Conservation (phyloP, 192 early-diverging fungal genomes). For the Podochytrium sp. region DNA sequence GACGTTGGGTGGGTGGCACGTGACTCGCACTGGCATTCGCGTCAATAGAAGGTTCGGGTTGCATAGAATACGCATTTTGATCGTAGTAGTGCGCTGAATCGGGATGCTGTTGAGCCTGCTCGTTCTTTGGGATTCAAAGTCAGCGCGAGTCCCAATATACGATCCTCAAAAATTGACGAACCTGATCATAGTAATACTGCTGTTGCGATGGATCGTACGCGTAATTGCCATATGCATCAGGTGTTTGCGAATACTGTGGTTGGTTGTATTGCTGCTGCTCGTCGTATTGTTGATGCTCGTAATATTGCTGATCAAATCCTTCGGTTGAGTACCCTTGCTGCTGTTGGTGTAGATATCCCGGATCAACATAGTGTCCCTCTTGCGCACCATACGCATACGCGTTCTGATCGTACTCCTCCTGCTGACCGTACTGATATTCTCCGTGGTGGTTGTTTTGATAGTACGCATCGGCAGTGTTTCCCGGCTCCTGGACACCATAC, state of each 20-base stretch:
- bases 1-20: too few relatives aligned
- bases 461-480: neutral
- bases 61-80: neutral
- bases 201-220: neutral
- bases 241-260: neutral
- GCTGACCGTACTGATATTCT: neutral
- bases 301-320: neutral
- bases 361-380: neutral
- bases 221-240: neutral
- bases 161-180: too few relatives aligned
- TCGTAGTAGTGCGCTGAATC: neutral
- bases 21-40: neutral
- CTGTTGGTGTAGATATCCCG: neutral
- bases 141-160: too few relatives aligned
- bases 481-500: conserved; percentile 22
- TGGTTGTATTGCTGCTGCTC: neutral
- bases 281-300: neutral
- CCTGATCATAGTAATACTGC: conserved; percentile 4
- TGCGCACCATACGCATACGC: neutral
- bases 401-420: neutral
- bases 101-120: neutral
- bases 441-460: neutral
- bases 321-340: neutral
- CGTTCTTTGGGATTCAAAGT: too few relatives aligned
- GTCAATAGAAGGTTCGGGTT: neutral